A percentile compares a stretch with the other conserved stretches of the same genome.
Evolutionary conservation across 306 rosid genomes (phyloP).

Genomic region (Lablab purpureus): DNA sequence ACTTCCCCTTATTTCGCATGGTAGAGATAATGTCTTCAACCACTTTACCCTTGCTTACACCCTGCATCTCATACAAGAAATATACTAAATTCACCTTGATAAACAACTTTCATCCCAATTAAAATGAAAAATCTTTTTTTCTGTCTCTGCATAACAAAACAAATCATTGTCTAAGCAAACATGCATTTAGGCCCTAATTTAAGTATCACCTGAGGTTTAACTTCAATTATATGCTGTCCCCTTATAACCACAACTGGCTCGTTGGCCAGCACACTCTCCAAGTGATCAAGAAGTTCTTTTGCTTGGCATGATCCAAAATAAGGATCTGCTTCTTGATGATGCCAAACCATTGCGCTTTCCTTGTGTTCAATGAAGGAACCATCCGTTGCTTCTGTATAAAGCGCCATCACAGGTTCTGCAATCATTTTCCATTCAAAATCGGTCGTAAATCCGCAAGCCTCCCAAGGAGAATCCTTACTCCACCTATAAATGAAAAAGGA

Average conservation of each 20-base stretch:
- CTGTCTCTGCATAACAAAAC: background rate
- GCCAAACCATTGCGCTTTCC: slow-evolving; percentile 85
- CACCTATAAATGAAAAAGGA: slow-evolving; percentile 48
- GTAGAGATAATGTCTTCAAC: slow-evolving; percentile 68
- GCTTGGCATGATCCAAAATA: slow-evolving; percentile 74
- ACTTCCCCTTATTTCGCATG: slow-evolving; percentile 54
- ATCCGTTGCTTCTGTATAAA: slow-evolving; percentile 78
- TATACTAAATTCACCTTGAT: background rate
- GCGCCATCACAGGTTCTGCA: slow-evolving; percentile 76
- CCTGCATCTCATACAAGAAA: slow-evolving; percentile 53
- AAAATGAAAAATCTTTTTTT: background rate
- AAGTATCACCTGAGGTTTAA: slow-evolving; percentile 72
- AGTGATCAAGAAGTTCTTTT: slow-evolving; percentile 81
- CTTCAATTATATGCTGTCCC: slow-evolving; percentile 80
- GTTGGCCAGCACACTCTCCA: slow-evolving; percentile 75
- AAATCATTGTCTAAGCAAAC: background rate
- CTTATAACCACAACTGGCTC: slow-evolving; percentile 80
- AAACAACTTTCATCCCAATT: background rate
- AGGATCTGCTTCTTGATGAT: slow-evolving; percentile 72
- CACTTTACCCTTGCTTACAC: slow-evolving; percentile 75
- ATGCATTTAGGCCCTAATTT: background rate
- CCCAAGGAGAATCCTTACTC: slow-evolving; percentile 65
- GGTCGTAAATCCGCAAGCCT: slow-evolving; percentile 53
- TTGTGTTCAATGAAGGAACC: slow-evolving; percentile 81
- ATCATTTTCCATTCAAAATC: slow-evolving; percentile 70